Conservation (phyloP, 768 basidiomycete genomes). For the Podaxis rugospora region DNA sequence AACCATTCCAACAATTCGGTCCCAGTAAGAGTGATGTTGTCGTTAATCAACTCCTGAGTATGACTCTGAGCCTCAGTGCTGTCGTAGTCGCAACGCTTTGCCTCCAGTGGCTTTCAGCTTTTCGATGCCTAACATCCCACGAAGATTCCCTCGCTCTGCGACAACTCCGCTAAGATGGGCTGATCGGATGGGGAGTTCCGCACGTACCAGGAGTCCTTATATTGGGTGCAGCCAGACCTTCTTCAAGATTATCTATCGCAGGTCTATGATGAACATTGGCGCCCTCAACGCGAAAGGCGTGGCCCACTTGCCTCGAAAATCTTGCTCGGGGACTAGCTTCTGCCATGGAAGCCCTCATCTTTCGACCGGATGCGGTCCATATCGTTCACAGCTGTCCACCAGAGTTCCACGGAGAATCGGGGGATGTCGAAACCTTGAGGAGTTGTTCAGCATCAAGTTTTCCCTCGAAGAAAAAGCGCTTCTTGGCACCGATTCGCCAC, state of each 20-base stretch:
- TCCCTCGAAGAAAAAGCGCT: background rate
- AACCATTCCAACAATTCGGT: background rate
- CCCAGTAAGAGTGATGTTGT: background rate
- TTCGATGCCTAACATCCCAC: background rate
- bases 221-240: background rate
- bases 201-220: conserved; percentile 1
- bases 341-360: background rate
- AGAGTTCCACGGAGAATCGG: background rate
- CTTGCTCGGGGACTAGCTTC: background rate
- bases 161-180: conserved; percentile 7
- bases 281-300: background rate
- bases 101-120: conserved; percentile 7
- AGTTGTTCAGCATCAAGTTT: background rate
- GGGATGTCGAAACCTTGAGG: background rate
- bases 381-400: background rate
- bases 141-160: conserved; percentile 8
- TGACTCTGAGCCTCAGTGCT: conserved; percentile 8
- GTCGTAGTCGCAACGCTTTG: conserved; percentile 5
- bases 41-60: conserved; percentile 7
- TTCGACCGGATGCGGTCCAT: background rate
- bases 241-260: conserved; percentile 1
- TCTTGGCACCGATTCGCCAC: background rate
- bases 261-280: conserved; percentile 1
- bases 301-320: background rate
- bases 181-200: conserved; percentile 7